phyloP scores from a whole-genome alignment of 2,329 filamentous ascomycete genomes.

The Penicillium griseofulvum region DNA sequence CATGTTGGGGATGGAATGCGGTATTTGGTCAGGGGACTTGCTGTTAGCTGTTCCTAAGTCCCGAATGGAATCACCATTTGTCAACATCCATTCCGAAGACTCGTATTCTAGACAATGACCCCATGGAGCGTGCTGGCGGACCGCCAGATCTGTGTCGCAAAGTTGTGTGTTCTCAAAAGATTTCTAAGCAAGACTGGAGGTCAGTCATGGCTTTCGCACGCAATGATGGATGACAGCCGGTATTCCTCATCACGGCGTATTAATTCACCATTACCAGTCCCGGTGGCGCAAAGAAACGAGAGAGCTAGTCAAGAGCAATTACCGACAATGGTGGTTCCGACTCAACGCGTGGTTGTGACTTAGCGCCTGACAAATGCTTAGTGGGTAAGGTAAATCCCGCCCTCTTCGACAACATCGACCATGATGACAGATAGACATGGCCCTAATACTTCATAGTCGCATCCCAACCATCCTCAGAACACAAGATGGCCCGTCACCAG shows the following conservation, averaged over 20 bases:
- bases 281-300: too few relatives aligned
- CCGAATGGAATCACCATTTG: constrained; percentile 6
- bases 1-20: neutral
- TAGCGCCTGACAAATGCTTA: too few relatives aligned
- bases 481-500: constrained; percentile 11
- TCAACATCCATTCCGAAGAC: constrained; percentile 21
- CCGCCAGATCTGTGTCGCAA: constrained; percentile 16
- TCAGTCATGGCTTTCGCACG: constrained; percentile 11
- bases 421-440: neutral
- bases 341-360: too few relatives aligned
- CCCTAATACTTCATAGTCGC: constrained; percentile 17
- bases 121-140: constrained; percentile 21
- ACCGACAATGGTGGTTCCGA: too few relatives aligned
- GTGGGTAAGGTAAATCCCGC: too few relatives aligned
- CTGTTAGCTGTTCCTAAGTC: neutral
- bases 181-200: constrained; percentile 21
- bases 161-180: constrained; percentile 20
- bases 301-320: too few relatives aligned
- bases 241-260: constrained; percentile 24
- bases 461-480: constrained; percentile 12
- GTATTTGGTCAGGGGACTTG: neutral
- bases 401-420: too few relatives aligned
- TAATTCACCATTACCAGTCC: neutral
- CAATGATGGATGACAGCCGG: constrained; percentile 21
- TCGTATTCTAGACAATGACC: constrained; percentile 22